Conservation (phyloP, 2,329 filamentous ascomycete genomes). For the Biscogniauxia sp. region DNA sequence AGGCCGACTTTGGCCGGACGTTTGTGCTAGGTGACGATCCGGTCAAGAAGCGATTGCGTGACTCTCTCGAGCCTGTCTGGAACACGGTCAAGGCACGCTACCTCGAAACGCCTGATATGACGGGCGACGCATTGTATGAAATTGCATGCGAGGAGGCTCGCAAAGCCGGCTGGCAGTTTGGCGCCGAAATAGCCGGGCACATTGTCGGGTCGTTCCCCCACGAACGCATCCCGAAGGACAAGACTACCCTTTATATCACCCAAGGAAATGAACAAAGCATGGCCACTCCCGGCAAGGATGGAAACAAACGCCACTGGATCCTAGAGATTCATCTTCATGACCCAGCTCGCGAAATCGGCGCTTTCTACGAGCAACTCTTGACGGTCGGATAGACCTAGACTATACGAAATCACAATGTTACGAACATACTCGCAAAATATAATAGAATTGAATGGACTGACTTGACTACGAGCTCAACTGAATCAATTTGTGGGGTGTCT, state of each 20-base stretch:
- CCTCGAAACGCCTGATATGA: constrained; percentile 41
- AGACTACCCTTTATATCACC: constrained; percentile 43
- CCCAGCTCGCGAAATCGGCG: constrained; percentile 35
- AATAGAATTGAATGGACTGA: neutral
- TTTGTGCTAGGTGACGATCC: constrained; percentile 49
- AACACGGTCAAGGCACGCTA: constrained; percentile 41
- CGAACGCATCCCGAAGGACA: constrained; percentile 49
- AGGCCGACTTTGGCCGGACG: constrained; percentile 53
- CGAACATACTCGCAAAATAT: neutral
- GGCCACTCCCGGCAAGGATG: constrained; percentile 37
- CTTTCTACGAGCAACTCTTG: constrained; percentile 42
- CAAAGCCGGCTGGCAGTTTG: constrained; percentile 43
- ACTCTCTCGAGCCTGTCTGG: constrained; percentile 47
- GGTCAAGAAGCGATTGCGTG: constrained; percentile 42
- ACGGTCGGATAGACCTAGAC: constrained; percentile 17
- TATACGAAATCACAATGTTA: neutral
- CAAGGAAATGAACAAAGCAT: constrained; percentile 43
- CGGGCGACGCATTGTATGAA: constrained; percentile 46
- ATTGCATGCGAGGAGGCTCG: constrained; percentile 39
- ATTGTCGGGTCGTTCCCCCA: constrained; percentile 50
- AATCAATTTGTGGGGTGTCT: neutral
- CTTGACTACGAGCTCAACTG: neutral
- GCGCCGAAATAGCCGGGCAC: constrained; percentile 45
- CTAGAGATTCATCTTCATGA: constrained; percentile 48
- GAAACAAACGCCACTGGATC: constrained; percentile 47